These are phyloP conservation scores for Posidonia oceanica DNA, from an alignment of 116 monocot genomes.

Conservation along the genomic window DNA sequence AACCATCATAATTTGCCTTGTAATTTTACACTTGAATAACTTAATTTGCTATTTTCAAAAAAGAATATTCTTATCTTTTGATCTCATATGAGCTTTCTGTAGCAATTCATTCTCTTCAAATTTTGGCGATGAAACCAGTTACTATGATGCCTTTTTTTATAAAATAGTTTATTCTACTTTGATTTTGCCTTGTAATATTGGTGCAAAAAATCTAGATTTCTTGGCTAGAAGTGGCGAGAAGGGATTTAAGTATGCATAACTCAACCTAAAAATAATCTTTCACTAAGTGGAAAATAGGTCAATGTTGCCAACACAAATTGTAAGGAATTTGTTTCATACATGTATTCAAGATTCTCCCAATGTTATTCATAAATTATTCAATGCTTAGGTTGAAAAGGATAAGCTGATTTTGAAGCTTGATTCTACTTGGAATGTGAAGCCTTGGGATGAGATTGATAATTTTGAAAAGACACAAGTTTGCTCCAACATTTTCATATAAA, in stretches of 20 bases:
- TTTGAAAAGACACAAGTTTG: slow-evolving; percentile 36
- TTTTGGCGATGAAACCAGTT: no score
- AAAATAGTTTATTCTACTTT: no score
- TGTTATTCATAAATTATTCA: not conserved
- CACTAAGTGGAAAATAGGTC: no score
- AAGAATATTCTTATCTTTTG: no score
- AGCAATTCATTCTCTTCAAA: no score
- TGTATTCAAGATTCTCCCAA: not conserved
- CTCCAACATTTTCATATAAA: not conserved
- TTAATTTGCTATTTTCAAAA: no score
- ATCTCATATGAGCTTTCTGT: no score
- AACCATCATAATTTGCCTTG: no score
- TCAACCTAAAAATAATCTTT: not conserved
- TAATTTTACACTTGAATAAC: no score
- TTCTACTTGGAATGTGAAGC: slow-evolving; percentile 40
- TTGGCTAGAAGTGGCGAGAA: not conserved
- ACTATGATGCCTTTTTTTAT: no score
- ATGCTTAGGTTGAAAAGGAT: slow-evolving; percentile 67
- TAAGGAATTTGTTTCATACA: not conserved
- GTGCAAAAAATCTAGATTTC: not conserved
- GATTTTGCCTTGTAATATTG: not conserved
- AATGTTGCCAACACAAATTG: not conserved
- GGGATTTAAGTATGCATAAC: not conserved
- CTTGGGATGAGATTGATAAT: slow-evolving; percentile 52
- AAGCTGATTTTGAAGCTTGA: slow-evolving; percentile 67